phyloP scores from a whole-genome alignment of 176 grass and related monocot genomes.

The Phoenix roebelenii region DNA sequence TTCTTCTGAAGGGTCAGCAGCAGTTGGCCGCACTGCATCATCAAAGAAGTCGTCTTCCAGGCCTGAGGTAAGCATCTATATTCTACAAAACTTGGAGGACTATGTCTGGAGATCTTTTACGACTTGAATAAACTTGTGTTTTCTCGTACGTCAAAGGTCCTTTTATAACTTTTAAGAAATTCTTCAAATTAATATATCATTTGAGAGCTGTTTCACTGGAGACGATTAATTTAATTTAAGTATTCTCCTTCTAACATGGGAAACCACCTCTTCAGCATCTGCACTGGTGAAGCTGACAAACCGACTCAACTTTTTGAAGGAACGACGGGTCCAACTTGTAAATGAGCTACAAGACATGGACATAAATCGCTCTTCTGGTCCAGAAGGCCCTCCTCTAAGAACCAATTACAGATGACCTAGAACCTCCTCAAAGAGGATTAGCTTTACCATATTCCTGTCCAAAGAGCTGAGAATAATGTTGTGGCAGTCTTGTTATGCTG shows the following conservation, averaged over 20 bases:
- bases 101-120: too few relatives aligned
- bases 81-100: background rate
- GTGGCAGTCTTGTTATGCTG: too few relatives aligned
- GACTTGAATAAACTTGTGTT: too few relatives aligned
- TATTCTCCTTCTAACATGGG: constrained; percentile 36
- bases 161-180: too few relatives aligned
- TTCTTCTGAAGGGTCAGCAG: constrained; percentile 1
- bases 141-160: too few relatives aligned
- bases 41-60: constrained; percentile 16
- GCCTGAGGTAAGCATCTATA: constrained; percentile 30
- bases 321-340: constrained; percentile 56
- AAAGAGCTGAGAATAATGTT: too few relatives aligned
- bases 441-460: too few relatives aligned
- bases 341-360: constrained; percentile 27
- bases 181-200: too few relatives aligned
- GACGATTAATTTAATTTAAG: constrained; percentile 13
- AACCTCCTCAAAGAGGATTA: background rate
- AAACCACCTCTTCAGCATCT: constrained; percentile 34
- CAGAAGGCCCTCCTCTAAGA: constrained; percentile 1
- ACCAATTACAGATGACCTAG: constrained; percentile 10
- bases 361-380: background rate
- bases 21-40: background rate
- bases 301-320: constrained; percentile 87
- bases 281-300: constrained; percentile 67
- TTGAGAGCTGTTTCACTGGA: background rate